Conservation (phyloP, 78 protist genomes). For the Chrysochromulina parva region DNA sequence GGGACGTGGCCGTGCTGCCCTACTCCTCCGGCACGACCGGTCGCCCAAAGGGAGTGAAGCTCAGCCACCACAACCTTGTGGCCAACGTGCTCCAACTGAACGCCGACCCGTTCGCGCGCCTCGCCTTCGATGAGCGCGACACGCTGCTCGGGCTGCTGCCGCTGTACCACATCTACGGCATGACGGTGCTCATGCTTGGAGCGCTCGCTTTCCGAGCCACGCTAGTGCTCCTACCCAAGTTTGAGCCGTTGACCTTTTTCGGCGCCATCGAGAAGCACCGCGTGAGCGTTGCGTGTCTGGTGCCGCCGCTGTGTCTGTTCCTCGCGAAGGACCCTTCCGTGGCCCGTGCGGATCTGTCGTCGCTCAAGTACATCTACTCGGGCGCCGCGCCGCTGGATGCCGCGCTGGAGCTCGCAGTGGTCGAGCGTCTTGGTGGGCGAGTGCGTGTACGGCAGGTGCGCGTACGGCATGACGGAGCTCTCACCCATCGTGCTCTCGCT, state of each 20-base stretch:
- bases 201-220: background rate
- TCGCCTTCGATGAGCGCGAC: background rate
- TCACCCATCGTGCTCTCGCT: too few relatives aligned
- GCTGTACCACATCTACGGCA: slow-evolving; percentile 75
- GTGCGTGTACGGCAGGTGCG: background rate
- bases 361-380: slow-evolving; percentile 48
- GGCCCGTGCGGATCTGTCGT: slow-evolving; percentile 59
- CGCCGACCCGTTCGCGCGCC: background rate
- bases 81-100: slow-evolving; percentile 46
- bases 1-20: background rate
- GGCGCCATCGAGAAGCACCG: slow-evolving; percentile 42
- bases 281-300: slow-evolving; percentile 65
- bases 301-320: slow-evolving; percentile 79
- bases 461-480: slow-evolving; percentile 83
- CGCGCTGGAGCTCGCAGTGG: slow-evolving; percentile 12
- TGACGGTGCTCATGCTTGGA: background rate
- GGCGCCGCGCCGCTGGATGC: slow-evolving; percentile 86
- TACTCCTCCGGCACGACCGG: slow-evolving; percentile 85
- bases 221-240: slow-evolving; percentile 56
- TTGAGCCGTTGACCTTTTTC: slow-evolving; percentile 68
- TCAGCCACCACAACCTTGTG: slow-evolving; percentile 75
- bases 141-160: slow-evolving; percentile 70
- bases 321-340: slow-evolving; percentile 82
- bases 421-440: background rate
- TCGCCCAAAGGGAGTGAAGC: slow-evolving; percentile 78